Evolutionary conservation across 164 flowering plant genomes (phyloP).

Genomic region (Aristolochia contorta): DNA sequence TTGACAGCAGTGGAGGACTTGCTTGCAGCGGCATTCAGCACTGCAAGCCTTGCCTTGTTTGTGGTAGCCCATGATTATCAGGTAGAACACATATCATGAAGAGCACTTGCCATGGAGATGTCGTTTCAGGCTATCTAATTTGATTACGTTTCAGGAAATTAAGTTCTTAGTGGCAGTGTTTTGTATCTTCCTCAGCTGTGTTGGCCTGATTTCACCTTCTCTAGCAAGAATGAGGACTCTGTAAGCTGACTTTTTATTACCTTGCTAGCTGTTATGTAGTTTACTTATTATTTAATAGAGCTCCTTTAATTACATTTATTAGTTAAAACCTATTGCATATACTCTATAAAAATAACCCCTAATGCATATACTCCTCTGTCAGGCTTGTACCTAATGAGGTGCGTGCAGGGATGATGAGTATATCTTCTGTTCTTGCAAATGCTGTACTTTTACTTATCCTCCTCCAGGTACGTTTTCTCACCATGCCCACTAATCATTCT

Average conservation of each 20-base stretch:
- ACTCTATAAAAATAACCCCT: background rate
- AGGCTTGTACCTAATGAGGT: slow-evolving; percentile 89
- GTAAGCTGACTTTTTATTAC: slow-evolving; percentile 23
- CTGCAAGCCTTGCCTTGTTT: slow-evolving; percentile 48
- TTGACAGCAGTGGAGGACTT: slow-evolving; percentile 59
- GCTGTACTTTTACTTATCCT: slow-evolving; percentile 48
- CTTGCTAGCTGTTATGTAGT: background rate
- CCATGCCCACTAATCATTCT: background rate
- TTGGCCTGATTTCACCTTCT: slow-evolving; percentile 67
- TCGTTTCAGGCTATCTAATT: background rate
- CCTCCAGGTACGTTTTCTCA: slow-evolving; percentile 32
- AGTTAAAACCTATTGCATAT: background rate
- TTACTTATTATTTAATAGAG: background rate
- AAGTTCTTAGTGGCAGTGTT: slow-evolving; percentile 56
- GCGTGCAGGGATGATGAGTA: slow-evolving; percentile 90
- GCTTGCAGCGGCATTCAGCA: slow-evolving; percentile 37
- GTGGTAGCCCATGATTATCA: slow-evolving; percentile 89
- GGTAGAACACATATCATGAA: slow-evolving; percentile 26
- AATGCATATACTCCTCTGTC: background rate
- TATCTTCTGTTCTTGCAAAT: slow-evolving; percentile 74
- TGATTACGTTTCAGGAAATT: slow-evolving; percentile 56
- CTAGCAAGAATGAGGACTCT: slow-evolving; percentile 87
- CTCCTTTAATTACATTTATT: background rate
- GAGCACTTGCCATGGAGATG: background rate
- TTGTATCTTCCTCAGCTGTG: slow-evolving; percentile 65